Evolutionary conservation across 2,329 filamentous ascomycete species (phyloP).

Genomic region (Cladosporium colombiae): DNA sequence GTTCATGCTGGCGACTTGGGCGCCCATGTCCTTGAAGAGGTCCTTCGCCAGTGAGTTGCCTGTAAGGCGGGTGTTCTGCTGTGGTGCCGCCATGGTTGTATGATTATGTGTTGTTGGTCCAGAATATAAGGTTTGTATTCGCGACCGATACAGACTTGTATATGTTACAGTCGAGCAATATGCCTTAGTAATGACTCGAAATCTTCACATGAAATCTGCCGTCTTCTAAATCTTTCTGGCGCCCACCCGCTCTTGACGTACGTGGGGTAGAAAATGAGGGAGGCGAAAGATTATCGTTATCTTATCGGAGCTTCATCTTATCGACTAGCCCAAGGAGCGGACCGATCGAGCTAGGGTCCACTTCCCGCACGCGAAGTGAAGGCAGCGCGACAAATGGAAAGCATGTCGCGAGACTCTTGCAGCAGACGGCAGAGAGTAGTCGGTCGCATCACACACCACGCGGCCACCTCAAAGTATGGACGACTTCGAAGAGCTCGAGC

Average conservation of each 20-base stretch:
- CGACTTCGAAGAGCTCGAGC: slow-evolving; percentile 86
- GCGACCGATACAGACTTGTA: neutral
- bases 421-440: neutral
- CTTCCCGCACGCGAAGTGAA: slow-evolving; percentile 10
- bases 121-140: neutral
- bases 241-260: slow-evolving; percentile 5
- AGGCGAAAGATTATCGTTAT: slow-evolving; percentile 5
- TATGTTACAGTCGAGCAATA: neutral
- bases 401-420: neutral
- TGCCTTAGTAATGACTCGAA: slow-evolving; percentile 19
- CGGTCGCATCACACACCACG: neutral
- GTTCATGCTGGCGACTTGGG: slow-evolving; percentile 47
- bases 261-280: slow-evolving; percentile 9
- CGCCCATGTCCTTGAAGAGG: slow-evolving; percentile 55
- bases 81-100: slow-evolving; percentile 16
- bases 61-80: slow-evolving; percentile 1
- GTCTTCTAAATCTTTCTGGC: slow-evolving; percentile 19
- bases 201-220: slow-evolving; percentile 21
- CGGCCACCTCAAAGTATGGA: slow-evolving; percentile 62
- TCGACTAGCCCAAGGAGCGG: neutral
- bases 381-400: neutral
- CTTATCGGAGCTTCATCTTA: slow-evolving; percentile 1
- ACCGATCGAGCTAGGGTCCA: neutral
- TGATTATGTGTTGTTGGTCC: neutral
- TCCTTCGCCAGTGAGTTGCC: slow-evolving; percentile 44